Conservation (phyloP, 352 stramenopile species). For the Vaucheria bursata region DNA sequence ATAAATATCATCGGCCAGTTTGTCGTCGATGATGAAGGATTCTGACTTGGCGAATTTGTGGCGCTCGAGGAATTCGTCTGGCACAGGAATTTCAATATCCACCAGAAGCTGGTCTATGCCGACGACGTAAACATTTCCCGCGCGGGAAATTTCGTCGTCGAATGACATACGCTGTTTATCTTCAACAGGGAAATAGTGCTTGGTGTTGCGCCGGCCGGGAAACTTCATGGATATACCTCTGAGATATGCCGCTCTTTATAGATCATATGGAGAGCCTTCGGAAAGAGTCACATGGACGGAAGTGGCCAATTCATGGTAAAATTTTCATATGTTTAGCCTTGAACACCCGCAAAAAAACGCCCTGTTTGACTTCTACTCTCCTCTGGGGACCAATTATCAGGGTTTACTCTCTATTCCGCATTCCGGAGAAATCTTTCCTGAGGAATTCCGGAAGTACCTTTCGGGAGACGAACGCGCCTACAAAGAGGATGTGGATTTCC, state of each 20-base stretch:
- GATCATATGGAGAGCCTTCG: neutral
- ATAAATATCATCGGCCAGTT: neutral
- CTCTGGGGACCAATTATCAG: neutral
- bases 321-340: neutral
- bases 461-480: neutral
- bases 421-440: neutral
- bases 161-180: neutral
- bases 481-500: neutral
- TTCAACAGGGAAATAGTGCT: neutral
- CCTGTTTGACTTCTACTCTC: neutral
- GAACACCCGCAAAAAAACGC: neutral
- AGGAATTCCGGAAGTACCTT: neutral
- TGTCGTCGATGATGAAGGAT: neutral
- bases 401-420: neutral
- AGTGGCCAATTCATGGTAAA: neutral
- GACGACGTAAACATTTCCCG: neutral
- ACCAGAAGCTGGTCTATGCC: neutral
- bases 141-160: neutral
- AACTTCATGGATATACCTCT: neutral
- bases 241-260: neutral
- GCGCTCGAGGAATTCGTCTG: neutral
- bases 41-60: neutral
- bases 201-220: neutral
- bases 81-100: constrained; percentile 3
- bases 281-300: neutral